Evolutionary conservation across 176 grass and related monocot species (phyloP).

Genomic region (Triticum timopheevii): DNA sequence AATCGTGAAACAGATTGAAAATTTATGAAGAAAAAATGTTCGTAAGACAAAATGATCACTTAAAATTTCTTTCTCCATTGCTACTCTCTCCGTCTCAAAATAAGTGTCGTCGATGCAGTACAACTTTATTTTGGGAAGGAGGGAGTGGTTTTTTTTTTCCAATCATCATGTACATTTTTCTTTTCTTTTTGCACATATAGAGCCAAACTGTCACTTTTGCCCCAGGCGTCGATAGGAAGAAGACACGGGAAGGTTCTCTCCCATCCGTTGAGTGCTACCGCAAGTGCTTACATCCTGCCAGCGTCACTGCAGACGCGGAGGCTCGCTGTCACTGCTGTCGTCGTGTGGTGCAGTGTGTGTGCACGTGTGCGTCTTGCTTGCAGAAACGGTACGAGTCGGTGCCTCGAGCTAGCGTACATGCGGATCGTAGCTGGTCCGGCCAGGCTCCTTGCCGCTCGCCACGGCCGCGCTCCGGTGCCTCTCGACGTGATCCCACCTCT

Average conservation of each 20-base stretch:
- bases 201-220: too few species aligned
- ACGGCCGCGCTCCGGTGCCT: constrained; percentile 9
- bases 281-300: not conserved
- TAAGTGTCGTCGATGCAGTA: too few species aligned
- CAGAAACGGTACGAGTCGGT: not conserved
- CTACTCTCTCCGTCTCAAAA: too few species aligned
- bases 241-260: not conserved
- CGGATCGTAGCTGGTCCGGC: not conserved
- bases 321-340: not conserved
- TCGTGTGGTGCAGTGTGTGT: not conserved
- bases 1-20: too few species aligned
- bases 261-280: not conserved
- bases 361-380: not conserved
- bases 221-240: not conserved
- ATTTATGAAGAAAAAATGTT: too few species aligned
- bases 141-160: too few species aligned
- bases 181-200: too few species aligned
- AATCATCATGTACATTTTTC: too few species aligned
- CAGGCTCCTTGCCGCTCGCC: not conserved
- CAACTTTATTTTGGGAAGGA: too few species aligned
- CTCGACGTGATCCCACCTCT: constrained; percentile 44
- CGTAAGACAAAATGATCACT: too few species aligned
- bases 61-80: too few species aligned
- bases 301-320: not conserved
- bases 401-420: not conserved